Conservation (phyloP, 352 stramenopile species). For the Pythium insidiosum region DNA sequence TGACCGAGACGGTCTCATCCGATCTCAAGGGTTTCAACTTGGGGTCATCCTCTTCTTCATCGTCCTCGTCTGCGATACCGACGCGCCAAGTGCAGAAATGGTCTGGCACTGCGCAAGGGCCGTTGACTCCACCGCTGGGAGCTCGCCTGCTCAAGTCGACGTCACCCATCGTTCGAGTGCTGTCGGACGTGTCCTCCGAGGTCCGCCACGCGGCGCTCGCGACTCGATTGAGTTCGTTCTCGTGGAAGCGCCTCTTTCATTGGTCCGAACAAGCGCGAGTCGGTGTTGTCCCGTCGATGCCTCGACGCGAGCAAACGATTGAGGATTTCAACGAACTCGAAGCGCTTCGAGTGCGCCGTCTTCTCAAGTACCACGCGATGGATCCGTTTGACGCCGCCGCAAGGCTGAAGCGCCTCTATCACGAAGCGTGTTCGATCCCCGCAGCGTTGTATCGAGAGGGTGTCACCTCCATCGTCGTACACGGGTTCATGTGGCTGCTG, state of each 20-base stretch:
- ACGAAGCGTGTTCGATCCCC: constrained; percentile 9
- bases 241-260: neutral
- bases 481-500: constrained; percentile 11
- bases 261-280: constrained; percentile 2
- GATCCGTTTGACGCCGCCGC: constrained; percentile 26
- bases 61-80: neutral
- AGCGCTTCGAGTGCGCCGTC: constrained; percentile 3
- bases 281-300: constrained; percentile 2
- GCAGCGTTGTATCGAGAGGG: constrained; percentile 13
- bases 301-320: neutral
- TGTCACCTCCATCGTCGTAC: constrained; percentile 1
- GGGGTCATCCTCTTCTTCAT: neutral
- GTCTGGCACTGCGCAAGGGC: neutral
- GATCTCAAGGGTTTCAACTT: neutral
- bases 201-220: too few species aligned
- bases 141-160: neutral
- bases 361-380: constrained; percentile 19
- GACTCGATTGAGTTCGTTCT: neutral
- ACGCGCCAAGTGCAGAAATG: neutral
- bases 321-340: constrained; percentile 12
- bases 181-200: too few species aligned
- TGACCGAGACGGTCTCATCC: too few species aligned
- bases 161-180: neutral
- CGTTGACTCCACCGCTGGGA: neutral
- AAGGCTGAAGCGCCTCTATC: constrained; percentile 13